These are phyloP conservation scores for Cryptosporidium viatorum DNA, from an alignment of 169 alveolate genomes.

Conservation along the genomic window DNA sequence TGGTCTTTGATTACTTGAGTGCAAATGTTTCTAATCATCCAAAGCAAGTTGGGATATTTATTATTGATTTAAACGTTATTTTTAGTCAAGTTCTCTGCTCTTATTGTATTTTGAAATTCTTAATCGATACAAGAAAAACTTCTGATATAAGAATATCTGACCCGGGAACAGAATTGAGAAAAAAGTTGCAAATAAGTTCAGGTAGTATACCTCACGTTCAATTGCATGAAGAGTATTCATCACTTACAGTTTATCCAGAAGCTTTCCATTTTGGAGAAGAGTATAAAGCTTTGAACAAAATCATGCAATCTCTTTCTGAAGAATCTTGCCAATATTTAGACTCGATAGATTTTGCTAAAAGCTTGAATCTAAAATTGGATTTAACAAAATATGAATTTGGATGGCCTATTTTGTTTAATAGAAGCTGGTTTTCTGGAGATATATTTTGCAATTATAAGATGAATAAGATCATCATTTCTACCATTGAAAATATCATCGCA, in stretches of 20 bases:
- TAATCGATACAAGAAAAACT: background rate
- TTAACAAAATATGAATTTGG: conserved; percentile 10
- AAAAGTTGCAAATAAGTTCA: conserved; percentile 30
- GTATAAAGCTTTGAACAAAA: background rate
- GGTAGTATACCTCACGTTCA: conserved; percentile 70
- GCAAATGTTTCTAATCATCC: no score
- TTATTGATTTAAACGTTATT: conserved; percentile 26
- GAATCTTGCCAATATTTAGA: conserved; percentile 11
- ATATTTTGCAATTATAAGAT: background rate
- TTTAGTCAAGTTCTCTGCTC: conserved; percentile 42
- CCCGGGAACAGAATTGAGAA: conserved; percentile 30
- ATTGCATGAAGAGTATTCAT: conserved; percentile 20
- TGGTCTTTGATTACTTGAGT: background rate
- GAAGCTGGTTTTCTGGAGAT: conserved; percentile 16
- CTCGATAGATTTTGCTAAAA: background rate
- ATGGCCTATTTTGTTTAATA: conserved; percentile 31
- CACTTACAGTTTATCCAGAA: conserved; percentile 43
- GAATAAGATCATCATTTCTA: background rate
- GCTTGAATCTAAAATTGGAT: background rate
- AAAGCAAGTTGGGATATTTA: background rate
- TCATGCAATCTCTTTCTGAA: background rate
- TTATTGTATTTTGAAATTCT: conserved; percentile 8
- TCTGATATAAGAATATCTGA: background rate
- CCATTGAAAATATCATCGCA: conserved; percentile 17
- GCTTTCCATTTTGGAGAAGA: conserved; percentile 10